Evolutionary conservation across 2,329 filamentous ascomycete genomes (phyloP).

Genomic region (Mycosphaerella sp.): DNA sequence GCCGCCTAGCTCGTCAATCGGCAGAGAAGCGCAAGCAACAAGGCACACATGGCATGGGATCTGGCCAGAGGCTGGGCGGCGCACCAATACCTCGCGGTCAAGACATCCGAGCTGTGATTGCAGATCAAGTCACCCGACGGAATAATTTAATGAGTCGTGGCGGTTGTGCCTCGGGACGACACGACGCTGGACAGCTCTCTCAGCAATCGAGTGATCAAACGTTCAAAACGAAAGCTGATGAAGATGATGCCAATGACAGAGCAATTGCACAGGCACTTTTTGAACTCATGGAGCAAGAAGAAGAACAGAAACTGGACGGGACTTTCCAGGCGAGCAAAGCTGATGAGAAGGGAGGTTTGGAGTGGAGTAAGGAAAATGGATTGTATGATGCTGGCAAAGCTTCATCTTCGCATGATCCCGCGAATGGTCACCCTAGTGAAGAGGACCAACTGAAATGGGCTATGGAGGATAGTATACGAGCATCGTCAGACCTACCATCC

Average conservation of each 20-base stretch:
- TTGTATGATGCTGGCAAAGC: conserved; percentile 28
- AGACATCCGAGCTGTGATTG: conserved; percentile 67
- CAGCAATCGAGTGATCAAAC: conserved; percentile 64
- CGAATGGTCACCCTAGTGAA: conserved; percentile 23
- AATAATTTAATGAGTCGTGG: conserved; percentile 56
- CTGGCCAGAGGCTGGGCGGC: conserved; percentile 69
- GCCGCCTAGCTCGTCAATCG: conserved; percentile 60
- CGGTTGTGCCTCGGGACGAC: conserved; percentile 63
- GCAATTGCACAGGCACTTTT: conserved; percentile 81
- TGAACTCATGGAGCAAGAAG: conserved; percentile 79
- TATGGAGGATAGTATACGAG: conserved; percentile 29
- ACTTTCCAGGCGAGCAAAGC: conserved; percentile 49
- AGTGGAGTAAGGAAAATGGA: conserved; percentile 35
- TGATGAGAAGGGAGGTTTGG: conserved; percentile 38
- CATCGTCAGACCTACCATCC: background rate
- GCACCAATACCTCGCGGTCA: conserved; percentile 49
- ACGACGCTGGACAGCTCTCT: conserved; percentile 59
- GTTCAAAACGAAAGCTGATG: conserved; percentile 76
- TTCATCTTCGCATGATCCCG: conserved; percentile 3
- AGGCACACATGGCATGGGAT: conserved; percentile 49
- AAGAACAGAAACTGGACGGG: conserved; percentile 48
- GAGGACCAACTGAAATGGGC: conserved; percentile 37
- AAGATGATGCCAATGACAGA: conserved; percentile 80
- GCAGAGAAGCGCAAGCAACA: conserved; percentile 59
- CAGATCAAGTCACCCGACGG: conserved; percentile 60